These are phyloP conservation scores for Heliamphora exappendiculata DNA, from an alignment of 148 eudicot species.

Conservation along the genomic window DNA sequence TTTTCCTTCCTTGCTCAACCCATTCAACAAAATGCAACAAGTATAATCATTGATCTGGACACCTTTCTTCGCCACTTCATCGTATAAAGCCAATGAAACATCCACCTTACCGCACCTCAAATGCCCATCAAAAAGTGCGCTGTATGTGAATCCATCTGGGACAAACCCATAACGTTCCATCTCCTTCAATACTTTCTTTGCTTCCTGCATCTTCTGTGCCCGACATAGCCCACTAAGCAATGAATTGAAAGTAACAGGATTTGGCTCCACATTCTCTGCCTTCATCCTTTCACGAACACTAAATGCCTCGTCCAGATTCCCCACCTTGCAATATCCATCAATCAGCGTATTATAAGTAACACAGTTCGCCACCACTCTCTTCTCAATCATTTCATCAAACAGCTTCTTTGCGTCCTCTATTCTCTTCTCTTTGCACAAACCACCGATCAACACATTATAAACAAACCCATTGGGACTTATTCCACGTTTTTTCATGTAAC, in stretches of 20 bases:
- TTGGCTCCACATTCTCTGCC: constrained; percentile 35
- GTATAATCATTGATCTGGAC: constrained; percentile 42
- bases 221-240: constrained; percentile 66
- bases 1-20: constrained; percentile 62
- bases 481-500: constrained; percentile 33
- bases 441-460: constrained; percentile 77
- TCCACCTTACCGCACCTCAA: constrained; percentile 40
- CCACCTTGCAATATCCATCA: constrained; percentile 79
- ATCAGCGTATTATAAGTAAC: constrained; percentile 70
- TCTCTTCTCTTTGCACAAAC: constrained; percentile 63
- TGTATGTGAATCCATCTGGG: constrained; percentile 70
- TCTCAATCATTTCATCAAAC: constrained; percentile 65
- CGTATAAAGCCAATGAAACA: constrained; percentile 33
- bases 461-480: constrained; percentile 48
- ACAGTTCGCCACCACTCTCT: constrained; percentile 36
- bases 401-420: constrained; percentile 45
- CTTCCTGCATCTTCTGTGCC: constrained; percentile 53
- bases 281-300: constrained; percentile 58
- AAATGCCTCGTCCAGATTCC: constrained; percentile 58
- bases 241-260: constrained; percentile 59
- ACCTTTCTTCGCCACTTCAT: constrained; percentile 38
- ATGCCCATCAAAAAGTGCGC: constrained; percentile 62
- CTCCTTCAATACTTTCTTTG: constrained; percentile 44
- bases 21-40: constrained; percentile 53
- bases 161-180: constrained; percentile 49